Percentiles rank a stretch among this genome's conserved stretches.
phyloP scores from a whole-genome alignment of 805 yeast genomes.

The Candida vartiovaarae region DNA sequence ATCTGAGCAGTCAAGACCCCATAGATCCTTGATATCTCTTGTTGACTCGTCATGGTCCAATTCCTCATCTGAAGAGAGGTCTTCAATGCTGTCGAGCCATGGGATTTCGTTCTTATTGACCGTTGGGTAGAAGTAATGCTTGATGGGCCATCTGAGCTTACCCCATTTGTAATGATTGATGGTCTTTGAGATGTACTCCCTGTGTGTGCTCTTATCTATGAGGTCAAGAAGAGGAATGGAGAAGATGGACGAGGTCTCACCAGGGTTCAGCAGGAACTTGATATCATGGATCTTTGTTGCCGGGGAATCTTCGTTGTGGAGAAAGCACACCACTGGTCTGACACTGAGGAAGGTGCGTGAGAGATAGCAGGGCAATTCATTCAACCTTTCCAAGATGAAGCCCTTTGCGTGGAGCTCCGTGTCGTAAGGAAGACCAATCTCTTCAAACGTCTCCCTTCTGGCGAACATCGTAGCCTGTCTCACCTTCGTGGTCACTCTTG shows the following conservation, averaged over 20 bases:
- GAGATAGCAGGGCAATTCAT: conserved; percentile 67
- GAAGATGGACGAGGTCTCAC: conserved; percentile 66
- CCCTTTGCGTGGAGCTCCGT: conserved; percentile 38
- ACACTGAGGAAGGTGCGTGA: conserved; percentile 81
- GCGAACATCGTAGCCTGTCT: conserved; percentile 69
- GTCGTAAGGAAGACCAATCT: conserved; percentile 65
- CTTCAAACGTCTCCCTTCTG: conserved; percentile 80
- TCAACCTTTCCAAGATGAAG: conserved; percentile 51
- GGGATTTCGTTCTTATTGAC: conserved; percentile 45
- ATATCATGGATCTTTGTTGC: conserved; percentile 24
- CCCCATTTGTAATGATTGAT: conserved; percentile 53
- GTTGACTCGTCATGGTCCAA: conserved; percentile 27
- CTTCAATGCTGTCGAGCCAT: conserved; percentile 58
- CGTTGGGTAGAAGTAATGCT: conserved; percentile 56
- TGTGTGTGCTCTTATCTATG: conserved; percentile 20
- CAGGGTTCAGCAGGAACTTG: conserved; percentile 56
- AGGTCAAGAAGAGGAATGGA: conserved; percentile 65
- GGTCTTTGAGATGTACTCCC: conserved; percentile 28
- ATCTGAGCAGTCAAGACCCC: conserved; percentile 85
- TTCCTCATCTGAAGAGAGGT: conserved; percentile 53
- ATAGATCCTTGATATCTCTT: conserved; percentile 53
- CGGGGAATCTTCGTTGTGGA: conserved; percentile 29
- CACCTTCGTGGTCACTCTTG: conserved; percentile 64
- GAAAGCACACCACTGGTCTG: conserved; percentile 67
- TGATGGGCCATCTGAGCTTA: conserved; percentile 57